Evolutionary conservation across 345 rosid genomes (phyloP).

Genomic region (Rubroshorea leprosula): DNA sequence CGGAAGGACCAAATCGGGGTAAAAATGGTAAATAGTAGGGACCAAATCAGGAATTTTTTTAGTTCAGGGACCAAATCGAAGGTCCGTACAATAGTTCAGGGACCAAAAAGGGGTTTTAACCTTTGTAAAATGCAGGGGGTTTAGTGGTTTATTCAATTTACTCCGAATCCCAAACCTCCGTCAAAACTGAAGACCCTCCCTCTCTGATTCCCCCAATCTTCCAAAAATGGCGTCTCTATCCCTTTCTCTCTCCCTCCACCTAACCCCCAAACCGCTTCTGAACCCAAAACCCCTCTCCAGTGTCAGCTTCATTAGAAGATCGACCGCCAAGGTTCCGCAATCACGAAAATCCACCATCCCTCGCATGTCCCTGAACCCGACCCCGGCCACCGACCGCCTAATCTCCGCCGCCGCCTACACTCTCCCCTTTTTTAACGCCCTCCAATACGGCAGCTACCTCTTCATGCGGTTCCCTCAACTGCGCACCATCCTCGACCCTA

Average conservation of each 20-base stretch:
- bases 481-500: slow-evolving; percentile 51
- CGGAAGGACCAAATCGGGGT: no score
- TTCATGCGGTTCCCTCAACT: slow-evolving; percentile 58
- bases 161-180: no score
- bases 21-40: no score
- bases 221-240: slow-evolving; percentile 34
- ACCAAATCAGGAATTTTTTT: no score
- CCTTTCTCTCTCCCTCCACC: slow-evolving; percentile 30
- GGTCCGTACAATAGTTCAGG: no score
- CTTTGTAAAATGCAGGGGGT: no score
- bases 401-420: slow-evolving; percentile 70
- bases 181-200: no score
- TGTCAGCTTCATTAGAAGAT: slow-evolving; percentile 5
- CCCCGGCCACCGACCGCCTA: slow-evolving; percentile 74
- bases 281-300: slow-evolving; percentile 14
- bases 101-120: no score
- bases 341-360: slow-evolving; percentile 10
- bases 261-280: slow-evolving; percentile 19
- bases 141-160: no score
- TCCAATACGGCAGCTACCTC: slow-evolving; percentile 81
- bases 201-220: no score
- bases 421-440: slow-evolving; percentile 80
- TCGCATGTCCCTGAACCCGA: slow-evolving; percentile 54
- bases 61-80: no score
- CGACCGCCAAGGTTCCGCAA: slow-evolving; percentile 10